These are phyloP conservation scores for Podospora conica DNA, from an alignment of 495 filamentous ascomycete species.

Conservation along the genomic window DNA sequence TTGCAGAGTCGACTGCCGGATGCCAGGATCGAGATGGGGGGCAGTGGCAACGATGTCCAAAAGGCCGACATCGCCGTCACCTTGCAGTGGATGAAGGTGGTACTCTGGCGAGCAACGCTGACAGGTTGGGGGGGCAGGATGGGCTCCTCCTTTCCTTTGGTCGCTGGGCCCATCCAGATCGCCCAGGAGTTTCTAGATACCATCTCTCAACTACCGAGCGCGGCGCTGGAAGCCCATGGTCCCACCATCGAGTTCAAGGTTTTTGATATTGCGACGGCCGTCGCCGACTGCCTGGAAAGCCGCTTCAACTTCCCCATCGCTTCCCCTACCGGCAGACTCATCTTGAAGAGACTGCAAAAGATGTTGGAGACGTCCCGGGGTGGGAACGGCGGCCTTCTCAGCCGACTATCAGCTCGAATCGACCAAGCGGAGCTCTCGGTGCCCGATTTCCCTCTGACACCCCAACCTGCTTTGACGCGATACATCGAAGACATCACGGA, in stretches of 20 bases:
- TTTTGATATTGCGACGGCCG: conserved; percentile 41
- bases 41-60: conserved; percentile 35
- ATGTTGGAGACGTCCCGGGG: conserved; percentile 32
- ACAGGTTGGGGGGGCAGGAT: conserved; percentile 13
- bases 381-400: conserved; percentile 28
- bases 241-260: conserved; percentile 38
- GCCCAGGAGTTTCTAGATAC: conserved; percentile 37
- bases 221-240: conserved; percentile 17
- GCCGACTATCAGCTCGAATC: conserved; percentile 29
- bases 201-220: conserved; percentile 33
- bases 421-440: conserved; percentile 7
- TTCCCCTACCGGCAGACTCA: conserved; percentile 22
- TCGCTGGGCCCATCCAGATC: conserved; percentile 35
- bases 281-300: conserved; percentile 39
- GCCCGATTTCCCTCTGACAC: neutral
- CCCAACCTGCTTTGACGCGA: neutral
- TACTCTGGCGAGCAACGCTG: conserved; percentile 38
- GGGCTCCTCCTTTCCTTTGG: conserved; percentile 12
- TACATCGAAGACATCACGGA: conserved; percentile 9
- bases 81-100: conserved; percentile 44
- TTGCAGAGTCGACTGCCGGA: conserved; percentile 36
- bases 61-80: conserved; percentile 44
- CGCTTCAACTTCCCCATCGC: conserved; percentile 7
- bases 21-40: conserved; percentile 19
- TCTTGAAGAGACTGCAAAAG: conserved; percentile 30